Percentiles rank a stretch among this genome's conserved stretches.
phyloP scores from a whole-genome alignment of 192 early-diverging fungal species.

The Borealophlyctis nickersoniae region DNA sequence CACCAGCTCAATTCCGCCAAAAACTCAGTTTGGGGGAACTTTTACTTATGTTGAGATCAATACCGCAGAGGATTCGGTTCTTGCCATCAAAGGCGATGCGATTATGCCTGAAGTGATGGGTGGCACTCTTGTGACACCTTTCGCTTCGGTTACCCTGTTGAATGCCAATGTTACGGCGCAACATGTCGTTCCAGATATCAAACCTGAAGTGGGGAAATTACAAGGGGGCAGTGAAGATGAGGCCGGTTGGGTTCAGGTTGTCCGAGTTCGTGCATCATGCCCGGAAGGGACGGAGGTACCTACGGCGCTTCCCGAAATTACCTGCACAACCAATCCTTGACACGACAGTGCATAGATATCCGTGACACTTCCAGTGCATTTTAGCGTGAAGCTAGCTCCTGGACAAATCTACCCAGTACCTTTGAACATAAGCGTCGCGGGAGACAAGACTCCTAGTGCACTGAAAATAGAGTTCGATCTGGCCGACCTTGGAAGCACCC shows the following conservation, averaged over 20 bases:
- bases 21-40: conserved; percentile 28
- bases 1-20: conserved; percentile 36
- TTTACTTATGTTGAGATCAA: conserved; percentile 16
- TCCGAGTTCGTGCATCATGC: conserved; percentile 21
- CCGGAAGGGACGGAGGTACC: conserved; percentile 23
- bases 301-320: neutral
- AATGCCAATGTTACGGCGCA: conserved; percentile 33
- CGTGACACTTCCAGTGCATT: conserved; percentile 32
- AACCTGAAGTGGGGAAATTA: neutral
- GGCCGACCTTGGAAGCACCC: conserved; percentile 24
- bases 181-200: neutral
- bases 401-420: conserved; percentile 48
- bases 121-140: conserved; percentile 36
- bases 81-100: conserved; percentile 37
- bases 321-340: neutral
- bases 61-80: conserved; percentile 14
- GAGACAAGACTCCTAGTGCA: neutral
- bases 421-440: conserved; percentile 35
- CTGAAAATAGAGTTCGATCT: conserved; percentile 33
- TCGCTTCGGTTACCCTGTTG: conserved; percentile 43
- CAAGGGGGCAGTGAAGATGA: conserved; percentile 1
- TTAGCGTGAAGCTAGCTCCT: conserved; percentile 45
- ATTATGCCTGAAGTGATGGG: conserved; percentile 43
- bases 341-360: conserved; percentile 13
- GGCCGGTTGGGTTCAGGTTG: conserved; percentile 38